Conservation (phyloP, 768 basidiomycete species). For the Rhodocollybia butyracea region DNA sequence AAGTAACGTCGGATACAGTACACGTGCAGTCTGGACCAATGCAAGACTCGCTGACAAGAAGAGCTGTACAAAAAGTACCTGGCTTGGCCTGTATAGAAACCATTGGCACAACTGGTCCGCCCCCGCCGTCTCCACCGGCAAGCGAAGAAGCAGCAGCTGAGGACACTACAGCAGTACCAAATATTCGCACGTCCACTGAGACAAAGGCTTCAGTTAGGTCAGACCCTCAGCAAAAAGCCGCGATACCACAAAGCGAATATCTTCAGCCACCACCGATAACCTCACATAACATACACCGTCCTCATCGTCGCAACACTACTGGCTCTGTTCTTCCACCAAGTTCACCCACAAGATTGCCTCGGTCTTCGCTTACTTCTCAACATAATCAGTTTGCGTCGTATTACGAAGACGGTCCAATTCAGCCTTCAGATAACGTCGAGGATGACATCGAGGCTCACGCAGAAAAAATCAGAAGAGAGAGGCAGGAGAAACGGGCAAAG, state of each 20-base stretch:
- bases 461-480: slow-evolving; percentile 80
- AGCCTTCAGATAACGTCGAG: slow-evolving; percentile 50
- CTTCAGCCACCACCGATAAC: slow-evolving; percentile 47
- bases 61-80: slow-evolving; percentile 30
- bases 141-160: slow-evolving; percentile 11
- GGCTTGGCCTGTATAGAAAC: slow-evolving; percentile 22
- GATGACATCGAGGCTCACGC: slow-evolving; percentile 87
- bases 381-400: slow-evolving; percentile 31
- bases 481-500: slow-evolving; percentile 65
- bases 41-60: slow-evolving; percentile 30
- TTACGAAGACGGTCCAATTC: slow-evolving; percentile 27
- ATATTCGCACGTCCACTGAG: slow-evolving; percentile 3
- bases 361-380: slow-evolving; percentile 25
- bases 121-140: slow-evolving; percentile 44
- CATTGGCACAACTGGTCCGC: slow-evolving; percentile 44
- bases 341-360: slow-evolving; percentile 14
- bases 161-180: slow-evolving; percentile 10
- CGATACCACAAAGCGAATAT: slow-evolving; percentile 29
- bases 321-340: slow-evolving; percentile 41
- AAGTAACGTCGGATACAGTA: slow-evolving; percentile 48
- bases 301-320: slow-evolving; percentile 68
- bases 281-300: slow-evolving; percentile 26
- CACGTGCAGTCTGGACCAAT: slow-evolving; percentile 36
- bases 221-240: slow-evolving; percentile 1
- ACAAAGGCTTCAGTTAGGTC: not conserved